Percentiles rank a stretch among this genome's conserved stretches.
Evolutionary conservation across 164 flowering plant species (phyloP).

Genomic region (Macadamia integrifolia): DNA sequence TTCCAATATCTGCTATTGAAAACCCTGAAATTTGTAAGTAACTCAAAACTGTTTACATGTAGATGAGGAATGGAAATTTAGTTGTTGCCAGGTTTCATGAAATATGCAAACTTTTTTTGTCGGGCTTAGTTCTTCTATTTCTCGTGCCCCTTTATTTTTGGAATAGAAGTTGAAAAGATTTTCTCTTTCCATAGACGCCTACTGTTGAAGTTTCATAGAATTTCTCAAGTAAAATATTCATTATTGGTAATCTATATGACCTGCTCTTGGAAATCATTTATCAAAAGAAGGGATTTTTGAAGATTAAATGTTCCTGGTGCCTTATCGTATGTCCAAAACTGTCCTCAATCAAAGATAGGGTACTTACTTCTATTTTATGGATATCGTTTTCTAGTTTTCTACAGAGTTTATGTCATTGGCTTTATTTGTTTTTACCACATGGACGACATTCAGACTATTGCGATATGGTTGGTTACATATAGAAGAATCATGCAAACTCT

Average conservation of each 20-base stretch:
- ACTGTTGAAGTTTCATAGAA: too few relatives aligned
- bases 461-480: not conserved
- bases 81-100: not conserved
- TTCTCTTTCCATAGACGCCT: too few relatives aligned
- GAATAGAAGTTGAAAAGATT: too few relatives aligned
- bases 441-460: not conserved
- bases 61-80: not conserved
- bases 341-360: too few relatives aligned
- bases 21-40: constrained; percentile 59
- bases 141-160: too few relatives aligned
- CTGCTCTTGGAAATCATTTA: not conserved
- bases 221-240: too few relatives aligned
- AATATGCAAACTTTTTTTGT: not conserved
- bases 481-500: constrained; percentile 55
- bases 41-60: constrained; percentile 18
- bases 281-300: not conserved
- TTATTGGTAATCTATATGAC: not conserved
- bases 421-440: not conserved
- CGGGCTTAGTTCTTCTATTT: too few relatives aligned
- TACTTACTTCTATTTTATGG: not conserved
- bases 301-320: not conserved
- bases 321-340: too few relatives aligned
- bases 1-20: constrained; percentile 69
- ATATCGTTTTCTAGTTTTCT: not conserved
- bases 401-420: too few relatives aligned